Conservation (phyloP, 352 stramenopile genomes). For the Aphanomyces cochlioides region DNA sequence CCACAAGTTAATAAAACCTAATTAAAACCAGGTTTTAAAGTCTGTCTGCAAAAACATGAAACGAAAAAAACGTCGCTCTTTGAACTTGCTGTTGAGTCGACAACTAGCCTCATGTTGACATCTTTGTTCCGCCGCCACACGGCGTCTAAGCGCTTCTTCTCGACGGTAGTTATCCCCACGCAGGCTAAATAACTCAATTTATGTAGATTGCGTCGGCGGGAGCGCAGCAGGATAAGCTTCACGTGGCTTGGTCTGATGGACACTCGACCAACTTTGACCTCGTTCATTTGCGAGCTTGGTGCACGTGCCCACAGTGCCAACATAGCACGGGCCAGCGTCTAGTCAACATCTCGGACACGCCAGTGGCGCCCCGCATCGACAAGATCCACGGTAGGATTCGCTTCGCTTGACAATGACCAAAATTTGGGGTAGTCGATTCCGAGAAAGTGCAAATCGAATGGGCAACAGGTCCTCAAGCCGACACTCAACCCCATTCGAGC, state of each 20-base stretch:
- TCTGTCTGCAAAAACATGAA: no score
- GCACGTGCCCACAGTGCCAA: conserved; percentile 59
- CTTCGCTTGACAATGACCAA: not conserved
- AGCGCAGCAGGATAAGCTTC: conserved; percentile 50
- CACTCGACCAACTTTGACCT: conserved; percentile 66
- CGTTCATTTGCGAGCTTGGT: conserved; percentile 76
- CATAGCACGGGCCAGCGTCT: conserved; percentile 76
- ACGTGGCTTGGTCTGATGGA: conserved; percentile 73
- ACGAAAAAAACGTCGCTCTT: no score
- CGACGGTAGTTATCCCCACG: not conserved
- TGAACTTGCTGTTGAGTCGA: no score
- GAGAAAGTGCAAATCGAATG: conserved; percentile 12
- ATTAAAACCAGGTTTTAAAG: no score
- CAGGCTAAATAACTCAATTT: not conserved
- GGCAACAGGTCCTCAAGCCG: conserved; percentile 63
- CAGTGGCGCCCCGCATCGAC: conserved; percentile 55
- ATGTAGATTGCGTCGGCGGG: not conserved
- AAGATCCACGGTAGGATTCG: conserved; percentile 55
- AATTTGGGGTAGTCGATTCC: not conserved
- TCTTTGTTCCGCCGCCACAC: no score
- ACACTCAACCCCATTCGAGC: conserved; percentile 72
- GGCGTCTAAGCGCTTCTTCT: not conserved
- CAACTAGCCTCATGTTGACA: no score
- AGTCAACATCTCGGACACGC: conserved; percentile 67
- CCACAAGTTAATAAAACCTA: no score